phyloP scores from a whole-genome alignment of 768 basidiomycete species.

The Stropharia rugosoannulata region DNA sequence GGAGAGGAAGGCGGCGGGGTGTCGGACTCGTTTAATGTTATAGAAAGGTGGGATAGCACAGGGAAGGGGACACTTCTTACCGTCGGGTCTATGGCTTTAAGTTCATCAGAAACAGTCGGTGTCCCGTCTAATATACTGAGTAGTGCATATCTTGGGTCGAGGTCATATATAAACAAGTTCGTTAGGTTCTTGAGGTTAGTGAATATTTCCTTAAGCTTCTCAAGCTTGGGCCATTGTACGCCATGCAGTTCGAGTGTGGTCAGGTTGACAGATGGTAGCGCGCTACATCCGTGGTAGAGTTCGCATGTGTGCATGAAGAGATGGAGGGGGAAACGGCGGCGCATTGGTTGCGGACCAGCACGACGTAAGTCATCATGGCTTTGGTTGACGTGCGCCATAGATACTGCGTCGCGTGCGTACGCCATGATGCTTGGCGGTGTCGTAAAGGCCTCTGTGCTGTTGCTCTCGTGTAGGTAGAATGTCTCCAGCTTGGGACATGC shows the following conservation, averaged over 20 bases:
- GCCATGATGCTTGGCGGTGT: conserved; percentile 20
- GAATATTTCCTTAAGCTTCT: conserved; percentile 17
- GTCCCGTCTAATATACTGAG: conserved; percentile 4
- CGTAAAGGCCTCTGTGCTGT: conserved; percentile 4
- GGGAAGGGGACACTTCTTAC: conserved; percentile 7
- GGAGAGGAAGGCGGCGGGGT: too few species aligned
- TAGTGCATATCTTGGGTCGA: conserved; percentile 18
- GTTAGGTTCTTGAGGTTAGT: conserved; percentile 20
- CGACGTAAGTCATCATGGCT: neutral
- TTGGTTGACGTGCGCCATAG: neutral
- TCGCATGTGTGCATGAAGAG: conserved; percentile 21
- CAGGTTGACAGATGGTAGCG: conserved; percentile 16
- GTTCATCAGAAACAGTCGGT: conserved; percentile 4
- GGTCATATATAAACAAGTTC: conserved; percentile 21
- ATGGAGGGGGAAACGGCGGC: conserved; percentile 4
- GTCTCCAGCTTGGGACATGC: conserved; percentile 24
- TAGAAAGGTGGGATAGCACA: too few species aligned
- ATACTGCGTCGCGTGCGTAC: conserved; percentile 10
- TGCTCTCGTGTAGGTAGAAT: conserved; percentile 22
- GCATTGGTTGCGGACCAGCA: neutral
- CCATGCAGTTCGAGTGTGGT: conserved; percentile 24
- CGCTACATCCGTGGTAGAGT: conserved; percentile 19
- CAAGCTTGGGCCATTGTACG: conserved; percentile 19
- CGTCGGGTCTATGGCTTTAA: neutral
- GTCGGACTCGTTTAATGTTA: too few species aligned